These are phyloP conservation scores for Fusarium sambucinum DNA, from an alignment of 2,329 filamentous ascomycete species.

Conservation along the genomic window DNA sequence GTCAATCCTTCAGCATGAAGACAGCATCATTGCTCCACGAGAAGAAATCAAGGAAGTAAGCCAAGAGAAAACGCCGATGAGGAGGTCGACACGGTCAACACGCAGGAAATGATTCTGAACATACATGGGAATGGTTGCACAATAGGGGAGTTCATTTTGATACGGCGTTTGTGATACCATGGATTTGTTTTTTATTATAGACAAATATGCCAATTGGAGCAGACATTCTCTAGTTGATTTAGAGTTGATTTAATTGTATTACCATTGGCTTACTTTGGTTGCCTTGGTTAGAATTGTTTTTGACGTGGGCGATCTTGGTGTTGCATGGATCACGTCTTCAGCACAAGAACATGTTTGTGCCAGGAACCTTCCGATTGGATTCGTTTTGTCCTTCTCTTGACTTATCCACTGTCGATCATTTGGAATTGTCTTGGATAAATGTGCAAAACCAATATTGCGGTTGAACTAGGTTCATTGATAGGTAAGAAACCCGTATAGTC, in stretches of 20 bases:
- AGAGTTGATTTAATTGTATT: slow-evolving; percentile 1
- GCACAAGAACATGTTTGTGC: neutral
- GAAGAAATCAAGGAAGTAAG: slow-evolving; percentile 44
- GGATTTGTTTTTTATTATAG: slow-evolving; percentile 2
- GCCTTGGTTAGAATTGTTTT: slow-evolving; percentile 7
- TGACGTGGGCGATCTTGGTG: neutral
- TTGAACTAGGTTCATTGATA: neutral
- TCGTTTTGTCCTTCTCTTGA: neutral
- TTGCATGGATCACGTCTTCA: neutral
- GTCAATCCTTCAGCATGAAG: slow-evolving; percentile 55
- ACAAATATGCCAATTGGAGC: slow-evolving; percentile 2
- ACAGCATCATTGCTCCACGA: slow-evolving; percentile 56
- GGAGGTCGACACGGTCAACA: slow-evolving; percentile 47
- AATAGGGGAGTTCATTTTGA: slow-evolving; percentile 19
- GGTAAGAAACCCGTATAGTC: slow-evolving; percentile 1
- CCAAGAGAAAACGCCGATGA: slow-evolving; percentile 38
- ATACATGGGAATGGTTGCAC: slow-evolving; percentile 7
- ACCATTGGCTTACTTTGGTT: slow-evolving; percentile 1
- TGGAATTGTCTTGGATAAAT: neutral
- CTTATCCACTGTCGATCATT: neutral
- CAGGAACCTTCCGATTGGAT: neutral
- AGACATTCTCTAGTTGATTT: neutral
- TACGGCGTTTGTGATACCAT: slow-evolving; percentile 36
- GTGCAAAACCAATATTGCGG: neutral
- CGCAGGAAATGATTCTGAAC: slow-evolving; percentile 28